Evolutionary conservation across 305 asterid genomes (phyloP), one percentile per base, ranked within the genome.

Genomic region (Rubia peregrina): DNA sequence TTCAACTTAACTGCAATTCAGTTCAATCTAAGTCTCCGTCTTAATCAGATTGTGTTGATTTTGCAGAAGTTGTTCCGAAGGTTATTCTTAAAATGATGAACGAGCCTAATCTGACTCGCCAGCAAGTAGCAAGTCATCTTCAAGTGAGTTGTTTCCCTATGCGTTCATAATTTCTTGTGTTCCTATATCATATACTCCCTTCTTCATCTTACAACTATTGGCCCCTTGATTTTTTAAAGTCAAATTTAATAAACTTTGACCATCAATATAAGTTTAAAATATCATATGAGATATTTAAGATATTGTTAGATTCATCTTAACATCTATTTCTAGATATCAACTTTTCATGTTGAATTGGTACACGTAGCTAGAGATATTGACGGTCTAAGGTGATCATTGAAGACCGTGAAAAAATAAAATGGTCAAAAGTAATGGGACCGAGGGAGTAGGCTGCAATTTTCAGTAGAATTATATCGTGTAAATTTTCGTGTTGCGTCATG

Each of bases 101-200:
- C 8, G 86, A 74, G 49, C 82, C 86, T 3, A 49, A 33, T 7
- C 46, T 82, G 4, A 71, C 76, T 12, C 73, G 85, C 61, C 68
- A 72, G 43, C 70, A 71, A 8, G 73, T 79, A 36, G 82, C 83
- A 16, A 82, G 86, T 30, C 86, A 79, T 38, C 86, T 79, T 38
- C 86, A 82, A 79, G 86, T 82, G 56, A 72, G 64, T 67, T 7
- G 24, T 26, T 63, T 9, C 17, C 43, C 13, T 40, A 22, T 5
- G 7, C 53, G 68, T 21, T 19, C 59, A 51, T 6, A 17, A 51
- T n/a, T n/a, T 17, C 22, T 53, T 17, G 60, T 53, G 11, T n/a
- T 53, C 3, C 24, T n/a, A 2, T 53, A 7, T 19, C 22, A 19
- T n/a, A 53, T 8, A 26, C 30, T 26, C 30, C 30, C n/a, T n/a